phyloP scores from a whole-genome alignment of 495 filamentous ascomycete species.

The Lindgomyces ingoldianus region DNA sequence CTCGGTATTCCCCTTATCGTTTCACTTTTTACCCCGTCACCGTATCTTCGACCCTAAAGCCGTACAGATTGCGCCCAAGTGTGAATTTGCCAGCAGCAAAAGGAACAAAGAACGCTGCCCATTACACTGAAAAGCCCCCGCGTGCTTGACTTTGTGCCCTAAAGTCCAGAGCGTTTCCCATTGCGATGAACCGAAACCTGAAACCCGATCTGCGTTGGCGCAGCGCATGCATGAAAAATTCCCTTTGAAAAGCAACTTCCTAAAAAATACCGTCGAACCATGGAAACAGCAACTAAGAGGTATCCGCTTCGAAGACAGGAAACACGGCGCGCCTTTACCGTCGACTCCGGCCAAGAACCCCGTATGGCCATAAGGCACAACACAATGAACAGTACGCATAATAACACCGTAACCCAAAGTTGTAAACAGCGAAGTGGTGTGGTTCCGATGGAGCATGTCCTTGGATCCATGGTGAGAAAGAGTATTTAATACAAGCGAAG shows the following conservation, averaged over 20 bases:
- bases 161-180: conserved; percentile 23
- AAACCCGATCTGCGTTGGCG: conserved; percentile 24
- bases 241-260: conserved; percentile 12
- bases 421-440: conserved; percentile 20
- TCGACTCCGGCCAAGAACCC: conserved; percentile 18
- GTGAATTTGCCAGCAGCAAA: conserved; percentile 6
- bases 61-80: conserved; percentile 23
- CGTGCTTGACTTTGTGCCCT: conserved; percentile 6
- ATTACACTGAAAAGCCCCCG: background rate
- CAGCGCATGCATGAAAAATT: conserved; percentile 32
- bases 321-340: conserved; percentile 16
- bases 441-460: conserved; percentile 5
- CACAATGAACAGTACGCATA: conserved; percentile 13
- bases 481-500: conserved; percentile 35
- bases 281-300: conserved; percentile 30
- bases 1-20: conserved; percentile 31
- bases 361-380: background rate
- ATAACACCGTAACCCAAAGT: conserved; percentile 12
- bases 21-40: conserved; percentile 27
- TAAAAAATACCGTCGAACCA: background rate
- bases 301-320: conserved; percentile 35
- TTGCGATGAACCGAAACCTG: conserved; percentile 18
- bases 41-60: conserved; percentile 20
- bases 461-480: conserved; percentile 1
- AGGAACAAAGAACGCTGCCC: background rate